A percentile compares a stretch with the other conserved stretches of the same genome.
Conservation (phyloP, 768 basidiomycete species). For the Tylopilus intermedius region DNA sequence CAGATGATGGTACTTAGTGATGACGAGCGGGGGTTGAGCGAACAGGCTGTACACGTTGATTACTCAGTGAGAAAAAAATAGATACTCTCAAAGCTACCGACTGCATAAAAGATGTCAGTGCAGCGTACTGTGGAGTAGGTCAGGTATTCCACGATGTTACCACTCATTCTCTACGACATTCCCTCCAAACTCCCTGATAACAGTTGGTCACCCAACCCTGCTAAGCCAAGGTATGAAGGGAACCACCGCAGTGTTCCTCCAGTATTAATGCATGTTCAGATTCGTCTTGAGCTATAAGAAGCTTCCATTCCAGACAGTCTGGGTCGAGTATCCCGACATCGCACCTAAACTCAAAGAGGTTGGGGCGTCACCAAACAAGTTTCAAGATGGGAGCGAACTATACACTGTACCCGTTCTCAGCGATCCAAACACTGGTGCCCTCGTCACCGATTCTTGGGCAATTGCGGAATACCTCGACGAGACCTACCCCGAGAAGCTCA, state of each 20-base stretch:
- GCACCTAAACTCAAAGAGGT: slow-evolving; percentile 21
- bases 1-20: not conserved
- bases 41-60: too few relatives aligned
- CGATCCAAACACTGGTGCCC: slow-evolving; percentile 27
- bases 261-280: slow-evolving; percentile 15
- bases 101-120: not conserved
- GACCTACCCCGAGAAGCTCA: slow-evolving; percentile 30
- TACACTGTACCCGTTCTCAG: slow-evolving; percentile 34
- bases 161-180: slow-evolving; percentile 35
- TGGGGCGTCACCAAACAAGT: slow-evolving; percentile 21
- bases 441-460: slow-evolving; percentile 28
- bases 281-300: slow-evolving; percentile 30
- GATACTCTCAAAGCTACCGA: not conserved
- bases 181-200: slow-evolving; percentile 29
- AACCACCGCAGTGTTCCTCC: not conserved
- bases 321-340: slow-evolving; percentile 35
- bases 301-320: slow-evolving; percentile 31
- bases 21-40: not conserved
- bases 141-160: slow-evolving; percentile 15
- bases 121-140: not conserved
- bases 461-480: slow-evolving; percentile 37
- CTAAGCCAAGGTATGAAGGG: slow-evolving; percentile 32
- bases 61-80: not conserved
- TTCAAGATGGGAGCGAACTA: slow-evolving; percentile 13
- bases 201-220: slow-evolving; percentile 35